Conservation (phyloP, 2,329 filamentous ascomycete genomes). For the Colletotrichum simmondsii region DNA sequence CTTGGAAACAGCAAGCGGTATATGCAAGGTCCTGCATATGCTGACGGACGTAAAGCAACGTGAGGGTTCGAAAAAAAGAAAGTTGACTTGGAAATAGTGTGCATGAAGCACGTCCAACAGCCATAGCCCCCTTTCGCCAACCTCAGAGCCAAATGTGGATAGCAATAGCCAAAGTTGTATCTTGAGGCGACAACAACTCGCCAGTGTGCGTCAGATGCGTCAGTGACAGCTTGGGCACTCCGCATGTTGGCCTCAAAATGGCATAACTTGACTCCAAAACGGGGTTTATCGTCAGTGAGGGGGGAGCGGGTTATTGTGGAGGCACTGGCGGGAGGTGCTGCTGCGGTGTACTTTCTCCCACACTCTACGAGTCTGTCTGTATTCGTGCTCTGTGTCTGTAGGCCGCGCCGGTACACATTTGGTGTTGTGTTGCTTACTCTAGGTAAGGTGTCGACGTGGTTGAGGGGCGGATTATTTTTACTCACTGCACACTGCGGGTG, state of each 20-base stretch:
- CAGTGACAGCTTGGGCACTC: neutral
- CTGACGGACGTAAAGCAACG: conserved; percentile 15
- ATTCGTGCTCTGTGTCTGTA: neutral
- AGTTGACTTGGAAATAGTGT: neutral
- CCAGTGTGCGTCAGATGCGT: conserved; percentile 15
- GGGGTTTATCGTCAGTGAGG: conserved; percentile 12
- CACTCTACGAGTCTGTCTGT: too few species aligned
- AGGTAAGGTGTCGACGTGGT: neutral
- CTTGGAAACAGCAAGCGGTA: conserved; percentile 3
- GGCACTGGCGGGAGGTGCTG: conserved; percentile 21
- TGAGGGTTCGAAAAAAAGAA: conserved; percentile 10
- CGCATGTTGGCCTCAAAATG: conserved; percentile 13
- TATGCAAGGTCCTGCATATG: conserved; percentile 16
- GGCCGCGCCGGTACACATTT: neutral
- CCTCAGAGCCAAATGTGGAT: neutral
- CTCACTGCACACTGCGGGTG: conserved; percentile 8
- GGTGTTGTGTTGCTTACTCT: conserved; percentile 7
- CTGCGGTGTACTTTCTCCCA: neutral
- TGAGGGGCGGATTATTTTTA: conserved; percentile 27
- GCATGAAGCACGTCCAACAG: conserved; percentile 9
- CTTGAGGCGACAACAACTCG: neutral
- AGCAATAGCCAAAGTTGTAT: neutral
- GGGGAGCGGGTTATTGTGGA: conserved; percentile 5
- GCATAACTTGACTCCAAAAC: conserved; percentile 9
- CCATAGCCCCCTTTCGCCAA: conserved; percentile 18